Evolutionary conservation across 1,139 yeast genomes (phyloP).

Genomic region (Magnusiomyces clavatus): DNA sequence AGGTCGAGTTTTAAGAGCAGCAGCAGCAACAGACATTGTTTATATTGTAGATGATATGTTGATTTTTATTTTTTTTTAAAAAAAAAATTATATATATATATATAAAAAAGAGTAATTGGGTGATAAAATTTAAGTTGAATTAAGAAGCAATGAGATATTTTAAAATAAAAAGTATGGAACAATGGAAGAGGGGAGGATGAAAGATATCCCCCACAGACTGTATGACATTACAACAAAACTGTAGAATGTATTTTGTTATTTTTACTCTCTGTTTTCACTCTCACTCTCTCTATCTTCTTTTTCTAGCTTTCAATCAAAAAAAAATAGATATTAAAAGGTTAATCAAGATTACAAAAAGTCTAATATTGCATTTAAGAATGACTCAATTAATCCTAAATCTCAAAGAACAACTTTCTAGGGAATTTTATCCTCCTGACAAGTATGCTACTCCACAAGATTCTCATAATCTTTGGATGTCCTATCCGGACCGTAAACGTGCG

Average conservation of each 20-base stretch:
- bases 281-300: neutral
- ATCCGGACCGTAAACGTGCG: constrained; percentile 52
- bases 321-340: too few relatives aligned
- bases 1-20: constrained; percentile 15
- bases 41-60: neutral
- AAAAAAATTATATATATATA: neutral
- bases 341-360: neutral
- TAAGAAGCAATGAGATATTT: neutral
- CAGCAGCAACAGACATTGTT: neutral
- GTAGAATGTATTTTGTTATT: neutral
- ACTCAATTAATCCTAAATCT: neutral
- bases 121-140: neutral
- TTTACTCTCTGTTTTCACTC: too few relatives aligned
- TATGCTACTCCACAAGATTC: neutral
- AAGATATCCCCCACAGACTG: too few relatives aligned
- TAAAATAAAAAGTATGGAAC: neutral
- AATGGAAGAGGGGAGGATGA: neutral
- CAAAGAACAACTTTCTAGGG: neutral
- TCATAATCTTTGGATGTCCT: constrained; percentile 39
- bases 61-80: neutral
- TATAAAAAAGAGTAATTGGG: too few relatives aligned
- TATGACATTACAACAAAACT: too few relatives aligned
- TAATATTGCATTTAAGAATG: neutral
- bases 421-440: neutral
- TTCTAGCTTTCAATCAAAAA: neutral